Evolutionary conservation across 495 filamentous ascomycete species (phyloP).

Genomic region (Ramalina peruviana): DNA sequence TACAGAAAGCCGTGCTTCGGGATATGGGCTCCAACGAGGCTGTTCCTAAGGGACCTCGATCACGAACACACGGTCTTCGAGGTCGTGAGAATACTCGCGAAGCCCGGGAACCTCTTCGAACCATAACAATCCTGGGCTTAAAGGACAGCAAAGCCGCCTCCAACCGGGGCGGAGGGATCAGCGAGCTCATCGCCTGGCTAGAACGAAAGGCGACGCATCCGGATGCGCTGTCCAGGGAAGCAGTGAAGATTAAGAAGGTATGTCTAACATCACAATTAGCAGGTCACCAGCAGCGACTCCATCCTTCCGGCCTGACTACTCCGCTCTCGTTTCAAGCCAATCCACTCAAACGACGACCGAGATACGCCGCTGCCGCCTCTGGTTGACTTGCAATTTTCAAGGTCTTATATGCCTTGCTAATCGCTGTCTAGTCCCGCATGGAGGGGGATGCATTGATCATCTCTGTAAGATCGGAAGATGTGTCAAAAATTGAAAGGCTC

Average conservation of each 20-base stretch:
- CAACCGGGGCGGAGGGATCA: conserved; percentile 57
- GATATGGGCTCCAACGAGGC: conserved; percentile 24
- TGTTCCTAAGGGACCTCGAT: conserved; percentile 16
- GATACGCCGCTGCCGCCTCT: conserved; percentile 26
- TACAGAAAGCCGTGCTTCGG: conserved; percentile 31
- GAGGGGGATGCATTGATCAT: conserved; percentile 57
- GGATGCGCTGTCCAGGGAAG: conserved; percentile 36
- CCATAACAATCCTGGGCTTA: conserved; percentile 53
- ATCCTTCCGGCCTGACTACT: conserved; percentile 28
- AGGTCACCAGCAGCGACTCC: conserved; percentile 30
- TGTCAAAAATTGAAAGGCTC: conserved; percentile 43
- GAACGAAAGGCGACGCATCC: conserved; percentile 55
- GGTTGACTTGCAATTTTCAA: conserved; percentile 36
- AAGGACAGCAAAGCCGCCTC: conserved; percentile 58
- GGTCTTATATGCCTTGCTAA: conserved; percentile 54
- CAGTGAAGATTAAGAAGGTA: conserved; percentile 74
- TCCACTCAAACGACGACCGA: conserved; percentile 42
- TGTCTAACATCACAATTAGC: conserved; percentile 39
- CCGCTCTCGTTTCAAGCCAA: conserved; percentile 45
- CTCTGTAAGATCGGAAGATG: conserved; percentile 48
- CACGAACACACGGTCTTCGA: conserved; percentile 20
- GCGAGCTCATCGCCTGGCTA: conserved; percentile 59
- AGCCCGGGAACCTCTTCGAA: conserved; percentile 8
- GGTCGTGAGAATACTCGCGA: conserved; percentile 17
- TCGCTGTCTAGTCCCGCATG: conserved; percentile 51